Percentiles rank a stretch among this genome's conserved stretches.
These are phyloP conservation scores for Gastrolobium villosum DNA, from an alignment of 306 rosid genomes.

Conservation along the genomic window DNA sequence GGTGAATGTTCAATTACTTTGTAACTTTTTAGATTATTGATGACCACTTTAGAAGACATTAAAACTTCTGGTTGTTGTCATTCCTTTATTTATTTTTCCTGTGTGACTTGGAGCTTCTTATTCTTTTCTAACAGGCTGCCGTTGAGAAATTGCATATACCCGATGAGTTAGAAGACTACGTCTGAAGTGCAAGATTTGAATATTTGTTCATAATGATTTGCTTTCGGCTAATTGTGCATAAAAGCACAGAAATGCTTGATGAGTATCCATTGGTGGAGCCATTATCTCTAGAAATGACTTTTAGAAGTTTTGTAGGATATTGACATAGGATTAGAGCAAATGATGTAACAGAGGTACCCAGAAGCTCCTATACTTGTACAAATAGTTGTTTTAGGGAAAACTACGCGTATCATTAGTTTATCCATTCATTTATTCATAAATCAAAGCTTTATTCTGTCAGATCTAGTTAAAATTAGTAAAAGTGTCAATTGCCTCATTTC, in stretches of 20 bases:
- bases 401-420: slow-evolving; percentile 46
- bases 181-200: slow-evolving; percentile 46
- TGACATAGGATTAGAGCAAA: slow-evolving; percentile 52
- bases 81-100: not conserved
- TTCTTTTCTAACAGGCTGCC: slow-evolving; percentile 72
- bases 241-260: slow-evolving; percentile 43
- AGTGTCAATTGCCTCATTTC: slow-evolving; percentile 10
- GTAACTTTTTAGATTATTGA: not conserved
- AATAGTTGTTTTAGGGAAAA: slow-evolving; percentile 40
- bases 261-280: slow-evolving; percentile 42
- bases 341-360: slow-evolving; percentile 34
- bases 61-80: slow-evolving; percentile 1
- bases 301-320: slow-evolving; percentile 62
- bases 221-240: slow-evolving; percentile 59
- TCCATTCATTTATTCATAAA: slow-evolving; percentile 40
- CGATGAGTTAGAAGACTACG: slow-evolving; percentile 78
- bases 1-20: slow-evolving; percentile 26
- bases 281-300: slow-evolving; percentile 44
- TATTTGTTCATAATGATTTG: slow-evolving; percentile 43
- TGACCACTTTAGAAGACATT: not conserved
- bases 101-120: not conserved
- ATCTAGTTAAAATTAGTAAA: not conserved
- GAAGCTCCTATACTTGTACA: slow-evolving; percentile 46
- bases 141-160: slow-evolving; percentile 93
- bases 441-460: not conserved